Evolutionary conservation across 2,329 filamentous ascomycete species (phyloP).

Genomic region (Colletotrichum zoysiae): DNA sequence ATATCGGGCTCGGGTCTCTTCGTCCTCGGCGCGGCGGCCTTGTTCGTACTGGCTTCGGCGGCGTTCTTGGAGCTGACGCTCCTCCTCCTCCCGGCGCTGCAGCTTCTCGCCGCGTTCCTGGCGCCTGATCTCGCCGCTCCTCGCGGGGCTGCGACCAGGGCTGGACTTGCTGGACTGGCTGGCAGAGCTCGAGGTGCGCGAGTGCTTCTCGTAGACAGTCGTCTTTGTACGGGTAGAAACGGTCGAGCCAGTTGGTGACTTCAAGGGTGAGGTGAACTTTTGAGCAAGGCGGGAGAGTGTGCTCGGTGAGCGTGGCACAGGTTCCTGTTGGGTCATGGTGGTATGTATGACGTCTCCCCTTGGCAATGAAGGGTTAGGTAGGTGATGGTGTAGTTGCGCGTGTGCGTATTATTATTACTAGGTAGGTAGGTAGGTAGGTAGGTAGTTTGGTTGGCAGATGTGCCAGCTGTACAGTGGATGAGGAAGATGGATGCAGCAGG

Average conservation of each 20-base stretch:
- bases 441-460: constrained; percentile 8
- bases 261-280: constrained; percentile 30
- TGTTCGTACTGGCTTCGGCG: constrained; percentile 25
- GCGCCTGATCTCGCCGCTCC: constrained; percentile 32
- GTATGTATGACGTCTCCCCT: constrained; percentile 9
- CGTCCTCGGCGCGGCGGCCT: constrained; percentile 33
- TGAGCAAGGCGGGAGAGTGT: constrained; percentile 44
- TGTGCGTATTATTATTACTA: background rate
- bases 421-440: too few species aligned
- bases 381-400: background rate
- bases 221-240: constrained; percentile 13
- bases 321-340: constrained; percentile 20
- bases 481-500: background rate
- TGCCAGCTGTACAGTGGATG: background rate
- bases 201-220: constrained; percentile 31
- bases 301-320: constrained; percentile 20
- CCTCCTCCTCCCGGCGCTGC: constrained; percentile 20
- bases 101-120: constrained; percentile 34
- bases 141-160: constrained; percentile 15
- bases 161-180: constrained; percentile 19
- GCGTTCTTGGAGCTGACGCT: constrained; percentile 33
- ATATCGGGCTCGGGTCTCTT: constrained; percentile 34
- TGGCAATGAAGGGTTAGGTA: background rate
- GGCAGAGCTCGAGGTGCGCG: background rate
- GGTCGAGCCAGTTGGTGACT: constrained; percentile 8